Evolutionary conservation across 345 rosid genomes (phyloP), one percentile per base, ranked within the genome.

Genomic region (Turnera subulata): DNA sequence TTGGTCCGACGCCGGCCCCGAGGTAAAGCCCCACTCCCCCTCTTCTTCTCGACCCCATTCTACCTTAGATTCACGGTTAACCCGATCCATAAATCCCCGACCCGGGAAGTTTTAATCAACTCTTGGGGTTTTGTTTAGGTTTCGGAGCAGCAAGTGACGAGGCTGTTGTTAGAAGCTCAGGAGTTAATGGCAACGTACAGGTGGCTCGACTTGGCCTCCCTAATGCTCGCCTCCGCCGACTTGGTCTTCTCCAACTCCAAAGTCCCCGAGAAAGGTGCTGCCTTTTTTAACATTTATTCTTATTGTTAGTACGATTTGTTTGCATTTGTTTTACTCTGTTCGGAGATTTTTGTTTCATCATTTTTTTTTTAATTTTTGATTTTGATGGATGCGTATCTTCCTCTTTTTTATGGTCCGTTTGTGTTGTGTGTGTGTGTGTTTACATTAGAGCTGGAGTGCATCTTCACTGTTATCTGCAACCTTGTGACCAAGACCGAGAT

Each of bases 1-100:
- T 56, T 94, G 97, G 97, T 92, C 93, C 19, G 97, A 90, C 66
- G 96, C 99, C 58, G 96, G 99, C 68, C 86, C 95, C 43, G 99
- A 88, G 95, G 97, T 87, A n/a, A n/a, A n/a, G n/a, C n/a, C n/a
- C n/a, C n/a, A n/a, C n/a, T n/a, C n/a, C n/a, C n/a, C n/a, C n/a
- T n/a, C n/a, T n/a, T n/a, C n/a, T n/a, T n/a, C n/a, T n/a, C n/a
- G n/a, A n/a, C n/a, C n/a, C n/a, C n/a, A n/a, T n/a, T n/a, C n/a
- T n/a, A n/a, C n/a, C n/a, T n/a, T n/a, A n/a, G n/a, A n/a, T n/a
- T n/a, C n/a, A n/a, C n/a, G n/a, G n/a, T n/a, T n/a, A n/a, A n/a
- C n/a, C n/a, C n/a, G n/a, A n/a, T n/a, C n/a, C n/a, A n/a, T n/a
- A n/a, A n/a, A n/a, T n/a, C n/a, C n/a, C n/a, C n/a, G n/a, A n/a